Evolutionary conservation across 2,329 filamentous ascomycete genomes (phyloP).

Genomic region (Lomentospora prolificans): DNA sequence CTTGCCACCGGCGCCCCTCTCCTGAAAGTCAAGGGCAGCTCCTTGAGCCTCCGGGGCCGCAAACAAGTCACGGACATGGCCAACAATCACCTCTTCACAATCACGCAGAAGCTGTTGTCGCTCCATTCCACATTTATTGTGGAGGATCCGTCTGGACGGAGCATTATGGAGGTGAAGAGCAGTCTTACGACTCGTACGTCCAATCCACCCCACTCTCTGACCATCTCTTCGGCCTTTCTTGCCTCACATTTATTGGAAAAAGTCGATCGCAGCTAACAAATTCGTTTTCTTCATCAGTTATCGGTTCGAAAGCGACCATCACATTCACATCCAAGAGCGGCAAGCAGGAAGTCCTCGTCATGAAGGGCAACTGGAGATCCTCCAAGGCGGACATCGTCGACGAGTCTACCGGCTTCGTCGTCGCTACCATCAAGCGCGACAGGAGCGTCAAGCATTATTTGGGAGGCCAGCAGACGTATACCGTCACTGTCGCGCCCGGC

Average conservation of each 20-base stretch:
- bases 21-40: slow-evolving; percentile 45
- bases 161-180: slow-evolving; percentile 46
- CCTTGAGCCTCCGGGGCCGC: slow-evolving; percentile 40
- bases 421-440: slow-evolving; percentile 50
- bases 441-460: slow-evolving; percentile 47
- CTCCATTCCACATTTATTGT: slow-evolving; percentile 42
- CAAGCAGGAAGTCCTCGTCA: slow-evolving; percentile 33
- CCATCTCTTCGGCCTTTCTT: too few species aligned
- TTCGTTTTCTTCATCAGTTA: slow-evolving; percentile 24
- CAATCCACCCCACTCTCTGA: too few species aligned
- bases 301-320: slow-evolving; percentile 43
- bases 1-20: slow-evolving; percentile 42
- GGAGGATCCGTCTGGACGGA: slow-evolving; percentile 32
- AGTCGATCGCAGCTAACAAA: neutral
- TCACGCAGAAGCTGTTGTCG: slow-evolving; percentile 41
- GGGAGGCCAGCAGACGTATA: slow-evolving; percentile 55
- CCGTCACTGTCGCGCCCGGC: slow-evolving; percentile 50
- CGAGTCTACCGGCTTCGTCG: slow-evolving; percentile 34
- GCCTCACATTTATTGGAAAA: neutral
- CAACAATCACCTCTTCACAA: slow-evolving; percentile 46
- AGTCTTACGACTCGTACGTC: slow-evolving; percentile 35
- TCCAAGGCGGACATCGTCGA: slow-evolving; percentile 47
- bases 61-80: slow-evolving; percentile 45
- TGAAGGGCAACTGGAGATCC: slow-evolving; percentile 55
- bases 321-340: slow-evolving; percentile 43